Evolutionary conservation across 75 land plant genomes (phyloP).

Genomic region (Cryptomeria japonica): DNA sequence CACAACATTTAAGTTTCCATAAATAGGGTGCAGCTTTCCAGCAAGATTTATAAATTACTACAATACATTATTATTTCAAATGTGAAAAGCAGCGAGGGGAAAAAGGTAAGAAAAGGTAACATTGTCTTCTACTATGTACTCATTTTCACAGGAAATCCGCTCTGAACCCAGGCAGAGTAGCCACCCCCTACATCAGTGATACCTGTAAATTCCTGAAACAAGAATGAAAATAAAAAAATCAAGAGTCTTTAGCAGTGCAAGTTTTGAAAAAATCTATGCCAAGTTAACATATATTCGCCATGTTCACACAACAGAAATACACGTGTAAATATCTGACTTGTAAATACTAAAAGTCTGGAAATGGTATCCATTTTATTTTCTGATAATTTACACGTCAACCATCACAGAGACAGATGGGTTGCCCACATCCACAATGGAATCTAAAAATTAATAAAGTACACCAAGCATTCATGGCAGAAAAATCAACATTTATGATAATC

Average conservation of each 20-base stretch:
- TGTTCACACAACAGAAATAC: neutral
- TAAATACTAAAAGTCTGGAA: neutral
- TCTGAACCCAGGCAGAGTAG: constrained; percentile 74
- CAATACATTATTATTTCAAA: neutral
- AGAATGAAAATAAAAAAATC: neutral
- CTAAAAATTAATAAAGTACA: too few relatives aligned
- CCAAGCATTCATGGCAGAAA: too few relatives aligned
- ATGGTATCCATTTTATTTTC: too few relatives aligned
- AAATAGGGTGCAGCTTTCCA: neutral
- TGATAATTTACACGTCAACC: too few relatives aligned
- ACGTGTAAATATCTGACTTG: neutral
- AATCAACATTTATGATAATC: too few relatives aligned
- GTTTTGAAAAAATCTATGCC: neutral
- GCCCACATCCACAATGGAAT: too few relatives aligned
- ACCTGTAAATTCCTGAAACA: constrained; percentile 66
- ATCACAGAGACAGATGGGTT: too few relatives aligned
- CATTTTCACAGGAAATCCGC: constrained; percentile 47
- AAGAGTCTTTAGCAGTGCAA: neutral
- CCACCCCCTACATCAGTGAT: constrained; percentile 91
- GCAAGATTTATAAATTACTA: neutral
- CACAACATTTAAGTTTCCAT: too few relatives aligned
- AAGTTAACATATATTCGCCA: neutral
- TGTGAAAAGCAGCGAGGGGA: neutral
- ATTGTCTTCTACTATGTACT: neutral
- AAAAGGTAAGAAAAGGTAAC: neutral